Evolutionary conservation across 305 asterid genomes (phyloP).

Genomic region (Fraxinus xanthoxyloides): DNA sequence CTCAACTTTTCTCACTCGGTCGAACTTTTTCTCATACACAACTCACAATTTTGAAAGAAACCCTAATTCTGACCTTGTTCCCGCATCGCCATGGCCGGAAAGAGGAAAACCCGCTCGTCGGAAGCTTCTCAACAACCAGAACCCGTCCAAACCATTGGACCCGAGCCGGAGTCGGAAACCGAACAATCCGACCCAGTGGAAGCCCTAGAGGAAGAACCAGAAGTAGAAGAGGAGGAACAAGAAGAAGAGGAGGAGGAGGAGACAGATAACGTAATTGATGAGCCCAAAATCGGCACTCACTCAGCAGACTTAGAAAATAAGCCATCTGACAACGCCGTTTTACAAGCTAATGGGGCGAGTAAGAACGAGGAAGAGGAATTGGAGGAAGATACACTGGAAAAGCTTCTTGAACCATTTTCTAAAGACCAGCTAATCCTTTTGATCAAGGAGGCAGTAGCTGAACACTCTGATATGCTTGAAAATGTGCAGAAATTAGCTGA

Average conservation of each 20-base stretch:
- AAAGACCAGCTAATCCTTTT: constrained; percentile 65
- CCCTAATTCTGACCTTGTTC: constrained; percentile 10
- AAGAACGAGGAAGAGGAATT: constrained; percentile 41
- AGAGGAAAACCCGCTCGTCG: constrained; percentile 68
- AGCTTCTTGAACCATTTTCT: constrained; percentile 75
- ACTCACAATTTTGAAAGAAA: neutral
- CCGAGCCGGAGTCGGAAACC: constrained; percentile 17
- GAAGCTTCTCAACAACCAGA: constrained; percentile 40
- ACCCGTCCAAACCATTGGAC: constrained; percentile 26
- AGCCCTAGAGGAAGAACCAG: constrained; percentile 16
- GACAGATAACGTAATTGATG: constrained; percentile 9
- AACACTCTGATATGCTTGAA: constrained; percentile 57
- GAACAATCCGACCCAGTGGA: constrained; percentile 21
- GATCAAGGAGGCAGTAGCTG: constrained; percentile 59
- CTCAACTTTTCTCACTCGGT: too few relatives aligned
- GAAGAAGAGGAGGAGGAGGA: constrained; percentile 12
- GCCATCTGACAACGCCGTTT: constrained; percentile 22
- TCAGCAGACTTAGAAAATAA: constrained; percentile 17
- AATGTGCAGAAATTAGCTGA: constrained; percentile 62
- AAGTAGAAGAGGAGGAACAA: constrained; percentile 11
- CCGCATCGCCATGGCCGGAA: constrained; percentile 50
- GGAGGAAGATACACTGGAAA: constrained; percentile 78
- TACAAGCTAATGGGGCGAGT: constrained; percentile 36
- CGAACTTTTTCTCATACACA: neutral
- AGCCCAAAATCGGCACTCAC: neutral